Conservation (phyloP, 179 eudicot genomes). For the Patellifolia procumbens region DNA sequence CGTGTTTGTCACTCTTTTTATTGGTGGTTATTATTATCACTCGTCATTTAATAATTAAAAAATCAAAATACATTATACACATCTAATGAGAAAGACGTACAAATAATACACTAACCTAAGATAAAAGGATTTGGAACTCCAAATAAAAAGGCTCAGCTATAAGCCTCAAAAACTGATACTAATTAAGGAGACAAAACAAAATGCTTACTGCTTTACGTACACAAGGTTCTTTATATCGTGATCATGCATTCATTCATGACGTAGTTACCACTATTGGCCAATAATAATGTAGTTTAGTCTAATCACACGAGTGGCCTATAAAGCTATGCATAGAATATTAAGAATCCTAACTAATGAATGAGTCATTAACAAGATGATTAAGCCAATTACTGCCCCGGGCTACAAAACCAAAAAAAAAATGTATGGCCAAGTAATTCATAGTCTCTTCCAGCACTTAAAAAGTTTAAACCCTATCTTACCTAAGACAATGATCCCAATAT, state of each 20-base stretch:
- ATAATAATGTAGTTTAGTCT: constrained; percentile 9
- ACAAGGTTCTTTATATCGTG: constrained; percentile 26
- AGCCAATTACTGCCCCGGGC: too few species aligned
- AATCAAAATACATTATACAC: too few species aligned
- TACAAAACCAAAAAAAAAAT: not conserved
- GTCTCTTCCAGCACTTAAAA: too few species aligned
- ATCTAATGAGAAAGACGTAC: too few species aligned
- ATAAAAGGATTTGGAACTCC: too few species aligned
- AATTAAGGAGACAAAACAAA: constrained; percentile 32
- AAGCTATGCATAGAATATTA: not conserved
- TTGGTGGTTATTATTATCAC: too few species aligned
- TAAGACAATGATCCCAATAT: too few species aligned
- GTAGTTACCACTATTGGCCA: constrained; percentile 24
- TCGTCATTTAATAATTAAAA: too few species aligned
- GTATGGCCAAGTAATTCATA: too few species aligned
- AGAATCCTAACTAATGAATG: not conserved
- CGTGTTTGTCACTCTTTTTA: too few species aligned
- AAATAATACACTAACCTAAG: too few species aligned
- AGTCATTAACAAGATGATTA: not conserved
- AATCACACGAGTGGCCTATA: constrained; percentile 19
- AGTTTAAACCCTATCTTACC: too few species aligned
- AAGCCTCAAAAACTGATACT: constrained; percentile 21
- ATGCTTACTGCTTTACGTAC: constrained; percentile 24
- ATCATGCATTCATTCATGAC: constrained; percentile 23
- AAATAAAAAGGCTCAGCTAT: constrained; percentile 2